Conservation (phyloP, 1,284 basidiomycete species). For the Ustilago crameri region DNA sequence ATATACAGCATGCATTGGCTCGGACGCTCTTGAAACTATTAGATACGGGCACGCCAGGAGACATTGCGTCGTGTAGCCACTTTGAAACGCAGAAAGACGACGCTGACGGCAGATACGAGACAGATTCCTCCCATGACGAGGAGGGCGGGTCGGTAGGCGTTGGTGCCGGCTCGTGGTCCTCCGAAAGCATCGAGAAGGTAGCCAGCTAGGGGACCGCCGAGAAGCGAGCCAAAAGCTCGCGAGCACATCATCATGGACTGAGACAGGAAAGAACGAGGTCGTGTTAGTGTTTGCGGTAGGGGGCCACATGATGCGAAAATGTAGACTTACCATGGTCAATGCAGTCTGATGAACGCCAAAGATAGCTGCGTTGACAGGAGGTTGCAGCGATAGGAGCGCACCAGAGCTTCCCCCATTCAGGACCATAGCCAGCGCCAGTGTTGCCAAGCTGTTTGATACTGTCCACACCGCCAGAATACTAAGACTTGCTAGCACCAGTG, state of each 20-base stretch:
- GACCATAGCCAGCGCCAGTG: conserved; percentile 45
- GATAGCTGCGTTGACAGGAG: conserved; percentile 49
- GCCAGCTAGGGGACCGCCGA: conserved; percentile 47
- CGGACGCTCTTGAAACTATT: too few species aligned
- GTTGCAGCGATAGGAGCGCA: conserved; percentile 46
- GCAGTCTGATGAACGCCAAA: conserved; percentile 49
- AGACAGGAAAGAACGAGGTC: not conserved
- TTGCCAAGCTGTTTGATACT: conserved; percentile 30
- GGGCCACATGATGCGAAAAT: not conserved
- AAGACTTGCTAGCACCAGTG: conserved; percentile 33
- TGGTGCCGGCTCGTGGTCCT: conserved; percentile 32
- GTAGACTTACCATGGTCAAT: conserved; percentile 37
- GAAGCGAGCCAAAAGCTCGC: conserved; percentile 43
- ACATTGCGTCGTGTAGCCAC: conserved; percentile 33
- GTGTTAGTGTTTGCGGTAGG: too few species aligned
- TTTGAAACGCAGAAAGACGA: conserved; percentile 32
- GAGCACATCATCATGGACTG: conserved; percentile 48
- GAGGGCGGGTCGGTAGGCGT: conserved; percentile 41
- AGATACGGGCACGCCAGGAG: conserved; percentile 37
- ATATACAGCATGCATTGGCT: too few species aligned
- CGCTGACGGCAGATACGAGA: conserved; percentile 31
- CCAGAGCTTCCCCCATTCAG: conserved; percentile 51
- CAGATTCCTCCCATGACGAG: conserved; percentile 46
- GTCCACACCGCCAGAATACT: conserved; percentile 53
- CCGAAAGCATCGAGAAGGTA: conserved; percentile 51